Evolutionary conservation across 2,329 filamentous ascomycete genomes (phyloP).

Genomic region (Diaporthe sp.): DNA sequence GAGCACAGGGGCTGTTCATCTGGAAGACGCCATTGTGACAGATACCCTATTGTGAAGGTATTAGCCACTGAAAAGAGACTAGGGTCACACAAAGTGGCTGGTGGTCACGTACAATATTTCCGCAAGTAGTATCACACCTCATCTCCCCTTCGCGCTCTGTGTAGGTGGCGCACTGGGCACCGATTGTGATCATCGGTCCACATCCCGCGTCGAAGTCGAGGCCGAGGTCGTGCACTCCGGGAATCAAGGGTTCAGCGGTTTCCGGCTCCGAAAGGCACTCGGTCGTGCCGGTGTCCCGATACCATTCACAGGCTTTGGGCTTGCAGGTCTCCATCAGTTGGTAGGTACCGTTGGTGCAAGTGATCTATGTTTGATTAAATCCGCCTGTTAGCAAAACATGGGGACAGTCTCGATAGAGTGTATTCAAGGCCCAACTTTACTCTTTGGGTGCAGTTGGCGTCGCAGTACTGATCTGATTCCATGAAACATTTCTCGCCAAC

Average conservation of each 20-base stretch:
- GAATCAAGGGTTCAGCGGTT: neutral
- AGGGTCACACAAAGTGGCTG: neutral
- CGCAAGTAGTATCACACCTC: slow-evolving; percentile 14
- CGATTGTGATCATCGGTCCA: neutral
- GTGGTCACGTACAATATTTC: neutral
- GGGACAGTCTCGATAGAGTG: too few species aligned
- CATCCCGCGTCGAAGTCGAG: neutral
- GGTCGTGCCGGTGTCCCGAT: neutral
- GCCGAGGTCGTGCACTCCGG: too few species aligned
- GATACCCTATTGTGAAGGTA: neutral
- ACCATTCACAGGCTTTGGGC: neutral
- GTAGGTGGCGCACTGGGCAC: neutral
- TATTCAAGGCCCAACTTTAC: neutral
- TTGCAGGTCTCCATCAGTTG: neutral
- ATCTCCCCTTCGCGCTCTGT: neutral
- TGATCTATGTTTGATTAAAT: neutral
- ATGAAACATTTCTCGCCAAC: neutral
- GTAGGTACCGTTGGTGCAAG: neutral
- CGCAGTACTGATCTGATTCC: neutral
- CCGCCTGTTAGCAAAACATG: neutral
- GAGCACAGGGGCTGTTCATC: neutral
- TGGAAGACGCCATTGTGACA: neutral
- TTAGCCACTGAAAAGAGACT: neutral
- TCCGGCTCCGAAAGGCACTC: neutral
- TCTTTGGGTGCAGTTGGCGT: neutral